phyloP scores from a whole-genome alignment of 495 filamentous ascomycete genomes.

The Schizothecium vesticola region DNA sequence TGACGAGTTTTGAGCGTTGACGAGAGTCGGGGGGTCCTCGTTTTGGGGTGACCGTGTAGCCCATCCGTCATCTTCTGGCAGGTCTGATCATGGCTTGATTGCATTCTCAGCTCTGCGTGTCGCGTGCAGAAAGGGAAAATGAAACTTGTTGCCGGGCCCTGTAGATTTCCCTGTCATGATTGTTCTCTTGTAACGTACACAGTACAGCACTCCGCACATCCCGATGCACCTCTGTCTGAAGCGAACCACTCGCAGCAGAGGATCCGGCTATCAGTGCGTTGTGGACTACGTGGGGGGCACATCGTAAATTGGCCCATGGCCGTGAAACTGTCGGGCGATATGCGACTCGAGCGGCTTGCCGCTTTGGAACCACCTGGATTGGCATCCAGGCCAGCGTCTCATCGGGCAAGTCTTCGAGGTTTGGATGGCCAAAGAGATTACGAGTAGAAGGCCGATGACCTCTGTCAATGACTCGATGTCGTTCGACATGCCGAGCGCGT shows the following conservation, averaged over 20 bases:
- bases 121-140: neutral
- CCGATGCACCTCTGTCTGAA: neutral
- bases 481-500: neutral
- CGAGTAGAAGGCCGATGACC: neutral
- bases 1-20: neutral
- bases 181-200: neutral
- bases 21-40: neutral
- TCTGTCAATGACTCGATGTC: neutral
- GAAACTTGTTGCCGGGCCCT: neutral
- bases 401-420: neutral
- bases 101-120: neutral
- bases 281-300: neutral
- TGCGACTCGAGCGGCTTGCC: neutral
- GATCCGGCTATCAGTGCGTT: neutral
- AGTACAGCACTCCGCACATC: neutral
- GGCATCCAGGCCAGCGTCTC: neutral
- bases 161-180: neutral
- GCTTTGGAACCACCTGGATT: neutral
- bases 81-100: neutral
- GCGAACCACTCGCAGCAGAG: neutral
- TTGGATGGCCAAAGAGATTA: neutral
- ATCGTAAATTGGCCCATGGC: neutral
- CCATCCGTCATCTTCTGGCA: neutral
- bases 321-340: neutral
- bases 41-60: neutral